Evolutionary conservation across 1,139 yeast genomes (phyloP).

Genomic region (Sugiyamaella grinbergsii): DNA sequence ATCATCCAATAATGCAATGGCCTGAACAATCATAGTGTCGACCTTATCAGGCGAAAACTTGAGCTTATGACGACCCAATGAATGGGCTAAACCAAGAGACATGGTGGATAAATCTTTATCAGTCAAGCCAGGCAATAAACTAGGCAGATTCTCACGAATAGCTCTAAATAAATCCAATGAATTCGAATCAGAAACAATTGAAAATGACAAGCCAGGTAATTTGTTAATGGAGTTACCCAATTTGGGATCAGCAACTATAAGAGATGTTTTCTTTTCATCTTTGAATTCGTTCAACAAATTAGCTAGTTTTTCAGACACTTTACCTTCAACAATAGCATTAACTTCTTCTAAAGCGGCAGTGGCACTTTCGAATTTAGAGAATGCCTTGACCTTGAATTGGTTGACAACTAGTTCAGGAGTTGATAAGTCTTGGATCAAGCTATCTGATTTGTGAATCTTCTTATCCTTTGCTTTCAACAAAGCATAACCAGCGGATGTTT

Average conservation of each 20-base stretch:
- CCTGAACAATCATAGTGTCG: conserved; percentile 98
- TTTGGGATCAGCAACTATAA: conserved; percentile 92
- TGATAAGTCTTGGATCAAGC: conserved; percentile 75
- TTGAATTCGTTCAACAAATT: conserved; percentile 76
- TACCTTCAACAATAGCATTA: conserved; percentile 88
- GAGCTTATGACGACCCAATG: conserved; percentile 95
- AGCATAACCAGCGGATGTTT: conserved; percentile 98
- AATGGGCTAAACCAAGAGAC: conserved; percentile 92
- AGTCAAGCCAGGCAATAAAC: conserved; percentile 87
- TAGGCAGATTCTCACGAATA: conserved; percentile 90
- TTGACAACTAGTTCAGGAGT: conserved; percentile 77
- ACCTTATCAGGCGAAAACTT: conserved; percentile 97
- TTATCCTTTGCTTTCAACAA: conserved; percentile 95
- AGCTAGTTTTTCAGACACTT: conserved; percentile 82
- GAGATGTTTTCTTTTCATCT: conserved; percentile 84
- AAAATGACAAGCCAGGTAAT: conserved; percentile 76
- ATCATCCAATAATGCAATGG: conserved; percentile 94
- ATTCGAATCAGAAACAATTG: conserved; percentile 92
- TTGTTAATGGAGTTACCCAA: conserved; percentile 96
- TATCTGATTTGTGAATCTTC: conserved; percentile 85
- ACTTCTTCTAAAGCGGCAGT: conserved; percentile 97
- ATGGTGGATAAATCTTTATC: conserved; percentile 85
- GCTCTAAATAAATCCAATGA: conserved; percentile 94
- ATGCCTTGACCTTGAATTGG: conserved; percentile 88
- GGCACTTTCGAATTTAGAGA: conserved; percentile 91